Conservation (phyloP, 1,139 yeast genomes). For the Saccharomycopsis hybrid region DNA sequence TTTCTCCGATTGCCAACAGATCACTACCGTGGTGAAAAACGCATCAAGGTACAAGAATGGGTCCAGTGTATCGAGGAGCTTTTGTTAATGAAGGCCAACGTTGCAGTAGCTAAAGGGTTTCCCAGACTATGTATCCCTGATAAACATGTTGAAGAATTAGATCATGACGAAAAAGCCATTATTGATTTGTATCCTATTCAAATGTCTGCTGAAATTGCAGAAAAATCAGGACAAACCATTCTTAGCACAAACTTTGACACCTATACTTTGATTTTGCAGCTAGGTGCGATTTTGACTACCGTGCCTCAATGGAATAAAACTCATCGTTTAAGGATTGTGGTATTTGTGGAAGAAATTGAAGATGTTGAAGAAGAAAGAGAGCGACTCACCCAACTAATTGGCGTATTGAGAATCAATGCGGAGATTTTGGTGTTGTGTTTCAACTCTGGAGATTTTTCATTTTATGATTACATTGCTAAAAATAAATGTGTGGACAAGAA, state of each 20-base stretch:
- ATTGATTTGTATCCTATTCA: slow-evolving; percentile 94
- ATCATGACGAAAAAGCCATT: slow-evolving; percentile 36
- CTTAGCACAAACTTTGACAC: slow-evolving; percentile 90
- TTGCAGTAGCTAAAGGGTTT: slow-evolving; percentile 91
- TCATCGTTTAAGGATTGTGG: slow-evolving; percentile 71
- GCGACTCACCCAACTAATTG: slow-evolving; percentile 56
- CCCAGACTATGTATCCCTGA: slow-evolving; percentile 51
- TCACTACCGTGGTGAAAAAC: slow-evolving; percentile 58
- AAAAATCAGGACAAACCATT: slow-evolving; percentile 61
- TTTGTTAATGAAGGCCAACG: slow-evolving; percentile 86
- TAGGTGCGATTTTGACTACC: slow-evolving; percentile 87
- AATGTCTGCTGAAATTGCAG: slow-evolving; percentile 76
- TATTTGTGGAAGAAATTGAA: slow-evolving; percentile 70
- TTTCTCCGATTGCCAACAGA: slow-evolving; percentile 67
- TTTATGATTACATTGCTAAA: slow-evolving; percentile 71
- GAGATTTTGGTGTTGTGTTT: slow-evolving; percentile 66
- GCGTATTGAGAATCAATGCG: slow-evolving; percentile 78
- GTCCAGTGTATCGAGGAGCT: slow-evolving; percentile 88
- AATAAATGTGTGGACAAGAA: slow-evolving; percentile 48
- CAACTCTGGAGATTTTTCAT: slow-evolving; percentile 48
- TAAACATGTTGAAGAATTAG: slow-evolving; percentile 24
- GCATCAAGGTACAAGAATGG: slow-evolving; percentile 72
- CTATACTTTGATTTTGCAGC: slow-evolving; percentile 81
- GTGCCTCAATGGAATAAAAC: slow-evolving; percentile 88
- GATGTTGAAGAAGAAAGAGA: slow-evolving; percentile 67